Base-by-base conservation (phyloP, 257 asterid genomes). In the Leptodermis oblonga region DNA sequence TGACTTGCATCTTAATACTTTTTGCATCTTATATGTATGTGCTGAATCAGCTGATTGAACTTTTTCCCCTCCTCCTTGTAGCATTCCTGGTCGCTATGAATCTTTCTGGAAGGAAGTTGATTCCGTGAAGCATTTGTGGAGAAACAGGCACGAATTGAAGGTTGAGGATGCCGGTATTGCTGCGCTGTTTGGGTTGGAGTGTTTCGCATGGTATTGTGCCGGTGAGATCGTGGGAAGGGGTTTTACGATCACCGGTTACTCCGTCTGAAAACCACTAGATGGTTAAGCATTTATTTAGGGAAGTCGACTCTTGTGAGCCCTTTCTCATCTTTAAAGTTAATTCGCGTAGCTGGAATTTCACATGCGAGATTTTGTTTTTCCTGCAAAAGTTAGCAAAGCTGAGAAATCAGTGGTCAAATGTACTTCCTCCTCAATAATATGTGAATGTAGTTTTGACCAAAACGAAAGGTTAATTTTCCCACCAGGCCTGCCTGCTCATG, bases 191-290 rank as follows among this genome's bases (percentile, higher is more conserved):
- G 97, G 97, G 63, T 69, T 92, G 0, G 98, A 92, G 74, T 86
- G 96, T 77, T 90, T 79, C 75, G 96, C 95, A n/a, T 92, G 98
- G 98, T 92, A 69, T 76, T 92, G 98, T 73, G 92, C 97, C 26
- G 98, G 98, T 74, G 97, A 92, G 86, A 90, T 92, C 51, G 73
- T 88, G 36, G 98, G 98, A 73, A 88, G 97, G 82, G 98, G 97
- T 41, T 88, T 84, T 74, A 90, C 96, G 1, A 74, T 92, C 79
- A 90, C 98, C 25, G 97, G 98, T 70, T 92, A 92, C 86, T 88
- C 86, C 69, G 92, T 90, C 70, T 92, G 84, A 90, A 77, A 59
- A 62, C 75, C 66, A 67, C 74, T 23, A 30, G 61, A 46, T 22
- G 66, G 82, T 69, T 52, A 63, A 72, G 48, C 65, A 71, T 20